Evolutionary conservation across 2,329 filamentous ascomycete genomes (phyloP).

Genomic region (Ilyonectria sp.): DNA sequence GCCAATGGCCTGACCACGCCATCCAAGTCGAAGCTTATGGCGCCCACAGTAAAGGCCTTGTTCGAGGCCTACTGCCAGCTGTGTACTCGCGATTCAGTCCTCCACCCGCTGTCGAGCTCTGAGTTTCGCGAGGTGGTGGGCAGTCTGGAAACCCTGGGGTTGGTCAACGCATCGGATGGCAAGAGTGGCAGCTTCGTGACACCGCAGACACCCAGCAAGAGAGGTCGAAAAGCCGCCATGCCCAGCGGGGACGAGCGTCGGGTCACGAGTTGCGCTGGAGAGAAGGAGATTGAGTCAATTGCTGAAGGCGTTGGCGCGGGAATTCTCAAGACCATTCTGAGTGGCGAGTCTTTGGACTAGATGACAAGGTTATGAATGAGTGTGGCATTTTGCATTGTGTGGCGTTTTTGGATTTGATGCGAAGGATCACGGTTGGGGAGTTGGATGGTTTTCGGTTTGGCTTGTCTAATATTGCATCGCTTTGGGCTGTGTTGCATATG

Average conservation of each 20-base stretch:
- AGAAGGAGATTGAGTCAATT: slow-evolving; percentile 82
- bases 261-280: slow-evolving; percentile 84
- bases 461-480: slow-evolving; percentile 35
- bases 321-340: slow-evolving; percentile 75
- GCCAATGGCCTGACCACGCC: slow-evolving; percentile 64
- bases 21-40: slow-evolving; percentile 72
- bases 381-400: slow-evolving; percentile 39
- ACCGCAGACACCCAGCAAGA: slow-evolving; percentile 80
- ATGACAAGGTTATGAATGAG: slow-evolving; percentile 24
- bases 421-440: slow-evolving; percentile 7
- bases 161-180: slow-evolving; percentile 80
- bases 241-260: slow-evolving; percentile 79
- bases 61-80: slow-evolving; percentile 88
- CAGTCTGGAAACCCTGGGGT: slow-evolving; percentile 88
- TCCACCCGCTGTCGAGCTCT: slow-evolving; percentile 90
- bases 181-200: slow-evolving; percentile 77
- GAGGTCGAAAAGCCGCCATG: slow-evolving; percentile 70
- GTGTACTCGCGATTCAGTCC: slow-evolving; percentile 88
- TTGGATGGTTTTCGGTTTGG: slow-evolving; percentile 15
- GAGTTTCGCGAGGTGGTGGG: slow-evolving; percentile 96
- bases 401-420: slow-evolving; percentile 38
- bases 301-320: slow-evolving; percentile 74
- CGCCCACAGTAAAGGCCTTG: slow-evolving; percentile 86
- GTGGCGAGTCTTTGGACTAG: slow-evolving; percentile 72
- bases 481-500: slow-evolving; percentile 11